A percentile compares a stretch with the other conserved stretches of the same genome.
phyloP scores from a whole-genome alignment of 441 rosid species.

The Breynia disticha region DNA sequence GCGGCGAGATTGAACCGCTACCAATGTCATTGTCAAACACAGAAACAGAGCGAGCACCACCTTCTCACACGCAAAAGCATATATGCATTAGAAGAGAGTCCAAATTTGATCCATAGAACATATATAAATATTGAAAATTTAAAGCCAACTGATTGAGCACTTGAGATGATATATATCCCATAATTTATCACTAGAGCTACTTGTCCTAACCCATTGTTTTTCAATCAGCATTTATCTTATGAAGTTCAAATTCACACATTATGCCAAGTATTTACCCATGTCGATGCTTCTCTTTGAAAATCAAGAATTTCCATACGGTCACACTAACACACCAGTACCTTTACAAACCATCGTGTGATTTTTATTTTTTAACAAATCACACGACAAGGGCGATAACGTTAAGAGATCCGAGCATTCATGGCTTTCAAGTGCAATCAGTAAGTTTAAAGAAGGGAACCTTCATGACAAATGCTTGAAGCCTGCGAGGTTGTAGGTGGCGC shows the following conservation, averaged over 20 bases:
- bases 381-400: neutral
- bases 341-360: too few relatives aligned
- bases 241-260: too few relatives aligned
- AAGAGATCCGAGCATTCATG: too few relatives aligned
- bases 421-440: neutral
- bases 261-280: too few relatives aligned
- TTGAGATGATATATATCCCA: neutral
- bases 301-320: too few relatives aligned
- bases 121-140: too few relatives aligned
- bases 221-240: neutral
- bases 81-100: constrained; percentile 5
- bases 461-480: constrained; percentile 82
- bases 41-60: constrained; percentile 87
- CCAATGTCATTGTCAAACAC: constrained; percentile 83
- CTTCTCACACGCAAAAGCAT: constrained; percentile 27
- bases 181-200: neutral
- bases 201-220: neutral
- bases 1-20: constrained; percentile 87
- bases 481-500: constrained; percentile 89
- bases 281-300: too few relatives aligned
- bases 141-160: neutral
- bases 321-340: too few relatives aligned
- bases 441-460: constrained; percentile 40
- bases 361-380: neutral
- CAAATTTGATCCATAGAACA: neutral